These are phyloP conservation scores for Blastobotrys arbuscula DNA, from an alignment of 1,139 yeast species.

Conservation along the genomic window DNA sequence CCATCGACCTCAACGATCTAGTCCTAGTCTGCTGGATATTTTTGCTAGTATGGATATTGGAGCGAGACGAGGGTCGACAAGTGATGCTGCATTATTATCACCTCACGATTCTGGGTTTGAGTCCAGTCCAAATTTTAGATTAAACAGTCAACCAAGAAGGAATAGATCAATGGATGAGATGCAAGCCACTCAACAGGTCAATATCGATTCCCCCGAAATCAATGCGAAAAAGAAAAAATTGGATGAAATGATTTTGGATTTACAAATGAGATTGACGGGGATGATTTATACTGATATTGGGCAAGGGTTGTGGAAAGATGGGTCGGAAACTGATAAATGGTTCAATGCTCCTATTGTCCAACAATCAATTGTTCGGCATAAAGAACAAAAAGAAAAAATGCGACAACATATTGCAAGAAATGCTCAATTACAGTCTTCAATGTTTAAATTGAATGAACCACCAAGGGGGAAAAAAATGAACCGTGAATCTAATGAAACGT, in stretches of 20 bases:
- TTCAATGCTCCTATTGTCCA: slow-evolving; percentile 24
- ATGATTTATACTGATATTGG: slow-evolving; percentile 31
- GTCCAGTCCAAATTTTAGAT: slow-evolving; percentile 6
- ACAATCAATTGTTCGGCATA: slow-evolving; percentile 17
- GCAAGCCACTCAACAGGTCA: slow-evolving; percentile 5
- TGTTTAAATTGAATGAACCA: slow-evolving; percentile 20
- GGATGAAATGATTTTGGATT: slow-evolving; percentile 23
- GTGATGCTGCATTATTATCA: slow-evolving; percentile 6
- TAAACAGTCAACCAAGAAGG: slow-evolving; percentile 19
- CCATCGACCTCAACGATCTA: slow-evolving; percentile 26
- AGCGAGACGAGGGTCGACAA: slow-evolving; percentile 9
- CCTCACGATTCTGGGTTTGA: slow-evolving; percentile 18
- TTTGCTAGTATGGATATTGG: slow-evolving; percentile 22
- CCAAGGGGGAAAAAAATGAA: slow-evolving; percentile 8
- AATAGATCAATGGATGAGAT: slow-evolving; percentile 26
- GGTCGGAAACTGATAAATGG: slow-evolving; percentile 34
- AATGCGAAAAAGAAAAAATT: slow-evolving; percentile 21
- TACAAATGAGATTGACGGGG: slow-evolving; percentile 30
- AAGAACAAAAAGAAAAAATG: slow-evolving; percentile 17
- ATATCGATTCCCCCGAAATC: slow-evolving; percentile 1
- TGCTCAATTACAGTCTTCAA: slow-evolving; percentile 14
- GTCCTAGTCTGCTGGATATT: slow-evolving; percentile 29
- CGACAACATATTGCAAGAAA: slow-evolving; percentile 19
- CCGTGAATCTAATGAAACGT: slow-evolving; percentile 8
- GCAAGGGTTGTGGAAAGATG: slow-evolving; percentile 27